Conservation (phyloP, 345 rosid genomes). For the Gynandropsis gynandra region DNA sequence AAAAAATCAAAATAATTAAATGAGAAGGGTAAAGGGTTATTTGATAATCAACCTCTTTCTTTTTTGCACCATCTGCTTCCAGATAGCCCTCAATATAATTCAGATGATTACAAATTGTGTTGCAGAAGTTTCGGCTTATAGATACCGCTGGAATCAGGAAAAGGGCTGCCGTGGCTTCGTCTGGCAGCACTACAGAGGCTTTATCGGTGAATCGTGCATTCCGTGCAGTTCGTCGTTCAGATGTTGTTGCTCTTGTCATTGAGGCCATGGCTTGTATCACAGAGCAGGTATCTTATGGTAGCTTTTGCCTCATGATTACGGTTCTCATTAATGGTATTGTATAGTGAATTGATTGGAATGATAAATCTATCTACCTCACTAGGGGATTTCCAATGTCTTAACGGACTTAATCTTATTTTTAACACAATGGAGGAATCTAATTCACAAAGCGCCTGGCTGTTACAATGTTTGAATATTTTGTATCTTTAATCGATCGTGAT, state of each 20-base stretch:
- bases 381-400: not conserved
- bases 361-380: not conserved
- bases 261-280: slow-evolving; percentile 96
- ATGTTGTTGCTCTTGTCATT: slow-evolving; percentile 92
- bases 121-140: slow-evolving; percentile 84
- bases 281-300: slow-evolving; percentile 62
- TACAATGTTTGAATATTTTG: not conserved
- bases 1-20: too few relatives aligned
- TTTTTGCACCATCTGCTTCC: not conserved
- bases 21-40: slow-evolving; percentile 1
- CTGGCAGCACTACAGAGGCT: slow-evolving; percentile 86
- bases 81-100: slow-evolving; percentile 8
- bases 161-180: slow-evolving; percentile 79
- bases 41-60: not conserved
- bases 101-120: slow-evolving; percentile 15
- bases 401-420: not conserved
- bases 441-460: not conserved
- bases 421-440: not conserved
- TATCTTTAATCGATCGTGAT: too few relatives aligned
- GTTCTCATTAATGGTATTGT: slow-evolving; percentile 1
- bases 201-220: slow-evolving; percentile 93
- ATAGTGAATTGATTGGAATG: not conserved
- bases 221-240: slow-evolving; percentile 86
- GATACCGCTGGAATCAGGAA: slow-evolving; percentile 98
- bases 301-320: not conserved